Base-by-base conservation (phyloP, 164 flowering plant species). In the Nelumbo lutea region DNA sequence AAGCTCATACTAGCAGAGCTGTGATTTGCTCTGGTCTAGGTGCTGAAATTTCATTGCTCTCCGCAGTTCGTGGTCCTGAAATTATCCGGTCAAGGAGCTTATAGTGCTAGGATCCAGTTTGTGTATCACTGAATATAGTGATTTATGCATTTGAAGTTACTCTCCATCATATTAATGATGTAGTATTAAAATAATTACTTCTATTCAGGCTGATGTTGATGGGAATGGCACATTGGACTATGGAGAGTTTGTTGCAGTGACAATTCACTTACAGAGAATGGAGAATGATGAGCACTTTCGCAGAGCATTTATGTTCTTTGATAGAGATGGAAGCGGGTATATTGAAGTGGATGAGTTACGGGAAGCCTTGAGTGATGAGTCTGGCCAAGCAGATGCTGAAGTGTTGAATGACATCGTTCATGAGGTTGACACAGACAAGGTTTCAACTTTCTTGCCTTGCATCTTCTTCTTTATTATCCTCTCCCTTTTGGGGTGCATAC, bases 381-480 rank as follows among this genome's bases (percentile, higher is more conserved):
- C 86, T 8, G 97, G 95, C 39, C 84, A 84, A 80, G 75, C 80
- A 44, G 97, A 93, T 68, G 64, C 52, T 55, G 87, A 84, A 77
- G 90, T 91, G 2, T 67, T 93, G 57, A 85, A 86, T 69, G 89
- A 96, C 52, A 96, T 96, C 62, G 78, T 93, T 86, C 90, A 82
- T 2, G 99, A 96, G 66, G 99, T 96, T 58, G 99, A 96, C 83
- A 86, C 90, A 1, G 93, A 96, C 79, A 93, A 96, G 98, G 99
- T 95, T 62, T 68, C 77, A 60, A 38, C 47, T 41, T 53, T 61
- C 51, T 41, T 14, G 38, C 57, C 57, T 10, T 10, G n/a, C 2
- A 3, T 15, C 1, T 9, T n/a, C 69, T 38, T 61, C 40, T 38
- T 59, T 11, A 7, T 0, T 42, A 14, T 41, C 5, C 42, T 8